These are phyloP conservation scores for Hypoxylon sp. DNA, from an alignment of 2,329 filamentous ascomycete species.

Conservation along the genomic window DNA sequence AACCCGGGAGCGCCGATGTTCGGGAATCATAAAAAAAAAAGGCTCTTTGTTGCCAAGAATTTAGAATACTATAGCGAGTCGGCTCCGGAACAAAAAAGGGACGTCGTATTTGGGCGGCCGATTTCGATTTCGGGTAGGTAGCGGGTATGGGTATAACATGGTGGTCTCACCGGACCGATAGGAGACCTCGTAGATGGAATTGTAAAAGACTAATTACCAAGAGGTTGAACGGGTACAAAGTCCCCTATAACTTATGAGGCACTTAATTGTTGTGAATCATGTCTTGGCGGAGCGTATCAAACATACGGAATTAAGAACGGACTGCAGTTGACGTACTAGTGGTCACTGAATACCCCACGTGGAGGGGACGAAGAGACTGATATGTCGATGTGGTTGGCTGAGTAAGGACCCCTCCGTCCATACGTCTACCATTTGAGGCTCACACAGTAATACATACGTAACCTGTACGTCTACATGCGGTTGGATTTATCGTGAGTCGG, in stretches of 20 bases:
- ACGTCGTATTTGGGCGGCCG: not conserved
- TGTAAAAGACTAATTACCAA: not conserved
- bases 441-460: constrained; percentile 39
- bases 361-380: constrained; percentile 20
- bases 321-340: constrained; percentile 2
- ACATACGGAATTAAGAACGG: constrained; percentile 20
- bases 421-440: constrained; percentile 31
- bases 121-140: constrained; percentile 2
- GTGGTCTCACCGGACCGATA: constrained; percentile 10
- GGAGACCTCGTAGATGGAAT: not conserved
- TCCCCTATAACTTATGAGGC: constrained; percentile 23
- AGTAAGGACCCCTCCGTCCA: constrained; percentile 32
- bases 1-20: constrained; percentile 23
- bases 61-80: constrained; percentile 8
- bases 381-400: constrained; percentile 38
- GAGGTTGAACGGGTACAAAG: not conserved
- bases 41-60: constrained; percentile 18
- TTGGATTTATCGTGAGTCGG: constrained; percentile 5
- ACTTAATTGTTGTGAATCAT: constrained; percentile 33
- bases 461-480: constrained; percentile 20
- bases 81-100: constrained; percentile 1
- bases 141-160: constrained; percentile 1
- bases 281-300: constrained; percentile 38
- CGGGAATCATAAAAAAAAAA: constrained; percentile 8
- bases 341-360: constrained; percentile 41